phyloP scores from a whole-genome alignment of 768 basidiomycete genomes.

The Amanita rubescens region DNA sequence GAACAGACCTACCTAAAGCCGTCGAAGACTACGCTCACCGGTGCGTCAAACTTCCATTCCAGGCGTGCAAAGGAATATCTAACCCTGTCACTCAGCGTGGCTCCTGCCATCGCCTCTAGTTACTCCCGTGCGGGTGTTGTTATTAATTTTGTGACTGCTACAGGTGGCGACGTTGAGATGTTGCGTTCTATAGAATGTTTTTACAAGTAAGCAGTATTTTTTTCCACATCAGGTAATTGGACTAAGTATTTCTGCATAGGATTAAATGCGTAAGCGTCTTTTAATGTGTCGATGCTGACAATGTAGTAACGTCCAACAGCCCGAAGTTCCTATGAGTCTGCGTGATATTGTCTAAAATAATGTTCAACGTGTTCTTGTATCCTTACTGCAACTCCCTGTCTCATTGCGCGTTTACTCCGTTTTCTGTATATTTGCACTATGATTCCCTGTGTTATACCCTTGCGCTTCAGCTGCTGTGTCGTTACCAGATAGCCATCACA shows the following conservation, averaged over 20 bases:
- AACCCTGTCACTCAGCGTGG: slow-evolving; percentile 46
- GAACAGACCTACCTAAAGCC: slow-evolving; percentile 78
- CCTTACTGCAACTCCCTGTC: slow-evolving; percentile 52
- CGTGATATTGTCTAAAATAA: slow-evolving; percentile 75
- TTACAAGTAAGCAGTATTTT: slow-evolving; percentile 60
- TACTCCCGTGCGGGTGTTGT: slow-evolving; percentile 87
- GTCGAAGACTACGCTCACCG: slow-evolving; percentile 98
- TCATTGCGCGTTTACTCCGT: slow-evolving; percentile 28
- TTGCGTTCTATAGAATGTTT: slow-evolving; percentile 97
- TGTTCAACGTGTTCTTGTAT: slow-evolving; percentile 64
- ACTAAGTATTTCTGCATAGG: slow-evolving; percentile 25
- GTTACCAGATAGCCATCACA: slow-evolving; percentile 40
- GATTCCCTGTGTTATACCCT: slow-evolving; percentile 67
- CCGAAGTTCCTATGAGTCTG: slow-evolving; percentile 86
- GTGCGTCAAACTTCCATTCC: slow-evolving; percentile 30
- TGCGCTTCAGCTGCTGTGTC: slow-evolving; percentile 59
- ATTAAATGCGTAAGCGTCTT: slow-evolving; percentile 77
- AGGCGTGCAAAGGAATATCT: not conserved
- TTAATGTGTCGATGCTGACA: not conserved
- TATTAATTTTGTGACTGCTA: slow-evolving; percentile 95
- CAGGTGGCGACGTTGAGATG: slow-evolving; percentile 98
- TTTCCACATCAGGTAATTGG: not conserved
- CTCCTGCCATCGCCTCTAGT: slow-evolving; percentile 80
- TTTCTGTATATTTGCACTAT: slow-evolving; percentile 40
- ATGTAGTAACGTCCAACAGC: slow-evolving; percentile 38